phyloP scores from a whole-genome alignment of 257 asterid species.

The Solanum boliviense region DNA sequence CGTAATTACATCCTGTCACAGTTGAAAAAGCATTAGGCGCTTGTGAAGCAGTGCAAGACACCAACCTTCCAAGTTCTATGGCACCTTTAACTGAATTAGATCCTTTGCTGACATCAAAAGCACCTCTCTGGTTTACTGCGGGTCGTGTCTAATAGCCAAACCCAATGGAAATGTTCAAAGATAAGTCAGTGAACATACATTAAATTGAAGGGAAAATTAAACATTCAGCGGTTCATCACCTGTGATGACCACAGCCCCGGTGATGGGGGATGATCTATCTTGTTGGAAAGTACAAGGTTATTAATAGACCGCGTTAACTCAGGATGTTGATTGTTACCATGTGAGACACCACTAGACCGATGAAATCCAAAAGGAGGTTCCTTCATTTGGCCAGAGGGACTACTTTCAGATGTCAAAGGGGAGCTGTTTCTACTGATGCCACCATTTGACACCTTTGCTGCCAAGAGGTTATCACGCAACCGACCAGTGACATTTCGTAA shows the following conservation, averaged over 20 bases:
- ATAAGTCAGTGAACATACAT: neutral
- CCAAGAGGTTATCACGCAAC: conserved; percentile 41
- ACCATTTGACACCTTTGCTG: conserved; percentile 21
- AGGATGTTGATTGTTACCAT: conserved; percentile 19
- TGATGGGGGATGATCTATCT: conserved; percentile 15
- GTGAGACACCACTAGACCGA: conserved; percentile 23
- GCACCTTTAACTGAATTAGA: conserved; percentile 33
- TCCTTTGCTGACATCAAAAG: conserved; percentile 20
- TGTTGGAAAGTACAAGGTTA: conserved; percentile 32
- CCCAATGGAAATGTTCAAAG: conserved; percentile 1
- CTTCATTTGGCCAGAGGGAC: conserved; percentile 27
- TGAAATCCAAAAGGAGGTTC: conserved; percentile 28
- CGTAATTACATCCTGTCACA: neutral
- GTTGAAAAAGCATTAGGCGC: neutral
- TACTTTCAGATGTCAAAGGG: conserved; percentile 17
- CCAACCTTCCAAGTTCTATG: conserved; percentile 50
- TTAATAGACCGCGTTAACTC: conserved; percentile 35
- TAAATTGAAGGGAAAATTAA: neutral
- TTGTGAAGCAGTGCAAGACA: neutral
- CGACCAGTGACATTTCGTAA: conserved; percentile 45
- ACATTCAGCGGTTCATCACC: conserved; percentile 32
- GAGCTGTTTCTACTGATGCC: conserved; percentile 20
- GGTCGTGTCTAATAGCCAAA: conserved; percentile 22
- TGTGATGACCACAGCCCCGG: conserved; percentile 22
- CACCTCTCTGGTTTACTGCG: conserved; percentile 22